These are phyloP conservation scores for Arachis stenosperma DNA, from an alignment of 306 rosid genomes.

Conservation along the genomic window DNA sequence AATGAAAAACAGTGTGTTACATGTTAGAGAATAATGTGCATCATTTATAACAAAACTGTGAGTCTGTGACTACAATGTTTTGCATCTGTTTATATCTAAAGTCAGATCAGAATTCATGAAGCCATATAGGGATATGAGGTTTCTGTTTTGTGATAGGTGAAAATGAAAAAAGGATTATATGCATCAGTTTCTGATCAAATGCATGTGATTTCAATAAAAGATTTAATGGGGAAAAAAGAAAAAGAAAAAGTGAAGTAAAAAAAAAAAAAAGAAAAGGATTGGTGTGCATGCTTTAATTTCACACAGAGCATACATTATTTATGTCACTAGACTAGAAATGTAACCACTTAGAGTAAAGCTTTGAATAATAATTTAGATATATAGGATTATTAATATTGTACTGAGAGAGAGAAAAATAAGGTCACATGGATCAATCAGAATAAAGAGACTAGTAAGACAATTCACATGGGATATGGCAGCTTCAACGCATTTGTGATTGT, in stretches of 20 bases:
- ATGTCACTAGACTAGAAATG: background rate
- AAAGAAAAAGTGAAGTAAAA: background rate
- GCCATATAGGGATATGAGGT: background rate
- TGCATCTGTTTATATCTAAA: slow-evolving; percentile 16
- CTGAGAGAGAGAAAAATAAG: slow-evolving; percentile 6
- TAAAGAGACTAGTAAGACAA: slow-evolving; percentile 47
- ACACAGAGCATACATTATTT: slow-evolving; percentile 19
- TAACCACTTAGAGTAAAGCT: slow-evolving; percentile 39
- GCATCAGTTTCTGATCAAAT: slow-evolving; percentile 41
- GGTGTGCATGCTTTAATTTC: slow-evolving; percentile 22
- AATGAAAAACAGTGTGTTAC: slow-evolving; percentile 8
- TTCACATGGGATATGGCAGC: slow-evolving; percentile 62
- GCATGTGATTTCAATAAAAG: slow-evolving; percentile 50
- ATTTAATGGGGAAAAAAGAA: background rate
- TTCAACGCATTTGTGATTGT: slow-evolving; percentile 39
- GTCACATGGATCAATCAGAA: slow-evolving; percentile 57
- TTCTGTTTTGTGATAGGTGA: slow-evolving; percentile 25
- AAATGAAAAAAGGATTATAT: slow-evolving; percentile 3
- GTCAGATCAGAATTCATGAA: slow-evolving; percentile 9
- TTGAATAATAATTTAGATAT: too few species aligned
- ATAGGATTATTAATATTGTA: background rate
- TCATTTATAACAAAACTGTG: slow-evolving; percentile 14
- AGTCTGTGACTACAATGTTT: slow-evolving; percentile 14
- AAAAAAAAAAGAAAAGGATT: slow-evolving; percentile 4
- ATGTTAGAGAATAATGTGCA: background rate